Evolutionary conservation across 371 early-diverging fungal species (phyloP), one percentile per base, ranked within the genome.

Genomic region (Mucor mucedo): DNA sequence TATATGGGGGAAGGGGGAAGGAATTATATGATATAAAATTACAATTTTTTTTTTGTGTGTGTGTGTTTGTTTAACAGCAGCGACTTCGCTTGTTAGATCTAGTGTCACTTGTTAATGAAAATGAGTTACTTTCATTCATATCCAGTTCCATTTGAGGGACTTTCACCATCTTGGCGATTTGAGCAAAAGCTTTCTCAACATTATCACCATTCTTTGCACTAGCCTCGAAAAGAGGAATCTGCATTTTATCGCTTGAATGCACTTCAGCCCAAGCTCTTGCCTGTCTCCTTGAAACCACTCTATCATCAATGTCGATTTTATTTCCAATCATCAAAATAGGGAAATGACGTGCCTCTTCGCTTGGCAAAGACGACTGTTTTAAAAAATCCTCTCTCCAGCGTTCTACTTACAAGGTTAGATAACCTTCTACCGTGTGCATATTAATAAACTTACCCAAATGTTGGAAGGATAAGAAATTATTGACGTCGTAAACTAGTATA

Each of bases 401-500:
- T 58, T 91, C 92, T 73, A 60, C 3, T 33, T n/a, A 35, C 4
- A 30, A 21, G 21, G 21, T 21, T 1, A 21, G 21, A 21, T 21
- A 0, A 21, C 1, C 21, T 21, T 21, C 21, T 21, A 21, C 21
- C 21, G 21, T 21, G 21, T 21, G 21, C 21, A 21, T 21, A 21
- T 21, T 21, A 21, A 21, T 21, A 21, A 21, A 21, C 33, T 60
- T 45, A 76, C 95, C 95, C 70, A 98, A 83, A 60, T 92, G 91
- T 66, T 97, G 96, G 74, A 99, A 99, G 54, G 92, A 89, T 68
- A 92, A 90, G 48, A 84, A 87, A 71, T 95, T 95, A 66, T 91
- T 96, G 53, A 98, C 94, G 67, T 99, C 99, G 70, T 92, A 98
- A 39, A 95, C 94, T 21, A 99, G 83, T 40, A 97, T 91, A 72